Evolutionary conservation across 768 basidiomycete species (phyloP).

Genomic region (Hirschioporus abietinus): DNA sequence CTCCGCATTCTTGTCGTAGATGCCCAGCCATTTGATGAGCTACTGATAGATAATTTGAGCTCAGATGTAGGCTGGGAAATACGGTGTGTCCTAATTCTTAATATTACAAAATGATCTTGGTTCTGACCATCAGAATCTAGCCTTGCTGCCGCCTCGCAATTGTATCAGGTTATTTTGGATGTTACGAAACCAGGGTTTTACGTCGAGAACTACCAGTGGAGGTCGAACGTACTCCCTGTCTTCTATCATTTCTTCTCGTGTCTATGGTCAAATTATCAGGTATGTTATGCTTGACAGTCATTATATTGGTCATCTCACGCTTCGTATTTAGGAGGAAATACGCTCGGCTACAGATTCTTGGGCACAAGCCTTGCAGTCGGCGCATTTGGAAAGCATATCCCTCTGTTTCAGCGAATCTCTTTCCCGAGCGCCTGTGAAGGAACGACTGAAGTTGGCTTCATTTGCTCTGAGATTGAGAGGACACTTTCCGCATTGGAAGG

Average conservation of each 20-base stretch:
- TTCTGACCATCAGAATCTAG: conserved; percentile 25
- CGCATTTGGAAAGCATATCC: conserved; percentile 61
- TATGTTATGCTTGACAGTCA: conserved; percentile 22
- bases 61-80: conserved; percentile 38
- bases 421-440: conserved; percentile 46
- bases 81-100: conserved; percentile 36
- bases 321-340: conserved; percentile 54
- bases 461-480: conserved; percentile 67
- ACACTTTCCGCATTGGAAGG: conserved; percentile 63
- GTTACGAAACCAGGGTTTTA: conserved; percentile 56
- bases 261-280: conserved; percentile 61
- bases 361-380: conserved; percentile 54
- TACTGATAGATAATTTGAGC: conserved; percentile 39
- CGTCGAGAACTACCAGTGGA: conserved; percentile 65
- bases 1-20: conserved; percentile 60
- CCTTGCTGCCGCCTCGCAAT: conserved; percentile 43
- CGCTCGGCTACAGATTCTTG: conserved; percentile 53
- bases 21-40: conserved; percentile 49
- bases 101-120: neutral
- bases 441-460: conserved; percentile 50
- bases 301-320: conserved; percentile 1
- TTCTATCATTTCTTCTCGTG: conserved; percentile 57
- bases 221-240: conserved; percentile 51
- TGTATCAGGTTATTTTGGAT: conserved; percentile 65
- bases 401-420: conserved; percentile 64